Evolutionary conservation across 371 early-diverging fungal species (phyloP), one percentile per base, ranked within the genome.

Genomic region (Mucor indicus): DNA sequence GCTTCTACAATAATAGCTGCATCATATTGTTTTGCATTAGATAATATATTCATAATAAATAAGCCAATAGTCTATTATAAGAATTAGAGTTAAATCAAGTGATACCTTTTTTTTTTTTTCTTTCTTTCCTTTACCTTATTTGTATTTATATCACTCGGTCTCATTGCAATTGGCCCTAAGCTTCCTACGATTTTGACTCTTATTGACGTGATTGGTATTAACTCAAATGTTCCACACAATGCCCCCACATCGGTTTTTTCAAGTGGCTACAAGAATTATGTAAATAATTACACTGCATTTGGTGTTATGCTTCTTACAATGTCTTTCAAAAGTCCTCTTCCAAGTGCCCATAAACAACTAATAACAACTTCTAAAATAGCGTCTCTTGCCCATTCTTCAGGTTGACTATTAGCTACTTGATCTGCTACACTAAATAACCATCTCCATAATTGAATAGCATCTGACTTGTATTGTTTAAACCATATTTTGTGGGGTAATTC

Each of bases 291-390:
- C n/a, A n/a, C n/a, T n/a, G n/a, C n/a, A n/a, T n/a, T n/a, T n/a
- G n/a, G n/a, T 10, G 21, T 12, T 15, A 16, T 3, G 9, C 9
- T 17, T 57, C 65, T 67, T 72, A 77, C 78, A 30, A 85, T 83
- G 35, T 76, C 48, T 31, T 80, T 79, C 9, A 66, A 71, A 21
- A 81, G 63, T 19, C 87, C 83, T 55, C 88, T 81, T 1, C 85
- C 85, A 24, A 89, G 50, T 0, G 85, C 79, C 88, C 88, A 89
- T 38, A 88, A 55, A 54, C 87, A 86, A 3, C 85, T 83, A 13
- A 88, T 69, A 15, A 80, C 70, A 5, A 75, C 69, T 53, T 87
- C 89, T 11, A 59, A 21, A 36, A 88, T 54, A 10, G 80, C 55
- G 9, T 72, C 24, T 38, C 47, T 55, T 20, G 64, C 76, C 57